phyloP scores from a whole-genome alignment of 371 early-diverging fungal species.

The Umbelopsis sp. region DNA sequence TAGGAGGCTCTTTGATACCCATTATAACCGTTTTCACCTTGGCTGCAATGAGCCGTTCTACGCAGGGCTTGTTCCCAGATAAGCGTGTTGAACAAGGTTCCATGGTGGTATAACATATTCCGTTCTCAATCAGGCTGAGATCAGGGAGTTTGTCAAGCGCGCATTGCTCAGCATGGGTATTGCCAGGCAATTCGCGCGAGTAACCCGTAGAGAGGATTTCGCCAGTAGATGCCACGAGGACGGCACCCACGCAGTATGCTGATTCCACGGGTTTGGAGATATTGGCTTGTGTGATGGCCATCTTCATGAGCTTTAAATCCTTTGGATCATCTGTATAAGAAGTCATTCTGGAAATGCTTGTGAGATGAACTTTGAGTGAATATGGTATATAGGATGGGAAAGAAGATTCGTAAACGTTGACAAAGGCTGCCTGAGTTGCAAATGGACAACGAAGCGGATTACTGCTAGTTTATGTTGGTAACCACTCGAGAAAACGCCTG shows the following conservation, averaged over 20 bases:
- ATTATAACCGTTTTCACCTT: slow-evolving; percentile 79
- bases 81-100: slow-evolving; percentile 85
- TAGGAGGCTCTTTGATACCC: slow-evolving; percentile 87
- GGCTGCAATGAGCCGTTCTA: slow-evolving; percentile 68
- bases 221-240: slow-evolving; percentile 58
- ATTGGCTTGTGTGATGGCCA: slow-evolving; percentile 81
- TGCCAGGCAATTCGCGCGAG: slow-evolving; percentile 88
- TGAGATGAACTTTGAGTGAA: too few relatives aligned
- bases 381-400: too few relatives aligned
- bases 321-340: slow-evolving; percentile 4
- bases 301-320: slow-evolving; percentile 58
- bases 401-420: too few relatives aligned
- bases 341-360: background rate
- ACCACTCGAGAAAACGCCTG: too few relatives aligned
- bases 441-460: too few relatives aligned
- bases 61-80: slow-evolving; percentile 78
- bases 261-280: slow-evolving; percentile 73
- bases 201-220: slow-evolving; percentile 72
- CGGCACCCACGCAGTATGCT: slow-evolving; percentile 94
- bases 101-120: slow-evolving; percentile 89
- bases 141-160: slow-evolving; percentile 68
- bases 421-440: too few relatives aligned
- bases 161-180: slow-evolving; percentile 93
- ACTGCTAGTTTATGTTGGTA: too few relatives aligned
- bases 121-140: slow-evolving; percentile 24